phyloP scores from a whole-genome alignment of 1,139 yeast species.

The Petasospora fabianii region DNA sequence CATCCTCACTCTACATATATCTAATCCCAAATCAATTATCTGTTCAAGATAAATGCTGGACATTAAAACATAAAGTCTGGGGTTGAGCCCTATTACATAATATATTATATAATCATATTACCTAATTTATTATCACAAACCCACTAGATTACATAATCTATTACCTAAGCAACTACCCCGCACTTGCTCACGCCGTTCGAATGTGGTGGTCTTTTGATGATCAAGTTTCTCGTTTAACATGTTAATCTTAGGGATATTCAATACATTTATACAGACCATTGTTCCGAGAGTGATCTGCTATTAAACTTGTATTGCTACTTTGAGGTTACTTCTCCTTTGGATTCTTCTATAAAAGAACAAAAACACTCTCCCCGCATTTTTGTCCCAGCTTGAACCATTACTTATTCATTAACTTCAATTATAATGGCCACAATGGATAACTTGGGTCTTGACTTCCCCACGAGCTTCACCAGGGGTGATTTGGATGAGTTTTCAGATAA shows the following conservation, averaged over 20 bases:
- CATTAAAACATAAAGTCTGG: no score
- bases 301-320: no score
- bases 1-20: no score
- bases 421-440: background rate
- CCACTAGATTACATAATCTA: no score
- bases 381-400: background rate
- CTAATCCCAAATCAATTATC: no score
- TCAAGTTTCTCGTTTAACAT: background rate
- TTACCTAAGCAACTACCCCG: no score
- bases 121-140: no score
- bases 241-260: background rate
- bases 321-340: background rate
- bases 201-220: slow-evolving; percentile 13
- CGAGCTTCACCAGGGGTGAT: background rate
- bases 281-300: background rate
- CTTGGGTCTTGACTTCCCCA: background rate
- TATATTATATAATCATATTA: no score
- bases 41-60: no score
- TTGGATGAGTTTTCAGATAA: background rate
- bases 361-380: background rate
- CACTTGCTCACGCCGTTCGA: slow-evolving; percentile 11
- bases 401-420: background rate
- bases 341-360: background rate
- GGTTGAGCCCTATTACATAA: no score
- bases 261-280: background rate